Evolutionary conservation across 257 asterid genomes (phyloP).

Genomic region (Solanum chiquidenum): DNA sequence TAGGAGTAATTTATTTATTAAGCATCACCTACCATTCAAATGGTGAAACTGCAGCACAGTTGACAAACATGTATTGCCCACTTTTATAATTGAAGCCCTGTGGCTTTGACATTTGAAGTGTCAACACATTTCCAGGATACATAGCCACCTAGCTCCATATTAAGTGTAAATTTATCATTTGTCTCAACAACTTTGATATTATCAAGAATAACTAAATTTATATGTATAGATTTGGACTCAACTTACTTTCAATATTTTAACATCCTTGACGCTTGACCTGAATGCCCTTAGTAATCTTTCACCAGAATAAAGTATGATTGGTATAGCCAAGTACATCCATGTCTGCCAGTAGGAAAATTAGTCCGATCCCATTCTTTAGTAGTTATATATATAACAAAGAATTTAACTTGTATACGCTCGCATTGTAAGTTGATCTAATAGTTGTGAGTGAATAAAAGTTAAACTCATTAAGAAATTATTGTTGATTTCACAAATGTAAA

Average conservation of each 20-base stretch:
- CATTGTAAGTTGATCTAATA: neutral
- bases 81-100: slow-evolving; percentile 15
- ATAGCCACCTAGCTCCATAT: slow-evolving; percentile 6
- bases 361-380: neutral
- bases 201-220: neutral
- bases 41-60: slow-evolving; percentile 19
- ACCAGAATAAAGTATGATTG: slow-evolving; percentile 42
- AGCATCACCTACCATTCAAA: slow-evolving; percentile 8
- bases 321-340: slow-evolving; percentile 77
- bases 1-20: neutral
- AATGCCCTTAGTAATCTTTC: slow-evolving; percentile 62
- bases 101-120: slow-evolving; percentile 17
- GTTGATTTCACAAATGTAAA: neutral
- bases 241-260: slow-evolving; percentile 58
- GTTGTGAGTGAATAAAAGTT: neutral
- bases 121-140: slow-evolving; percentile 8
- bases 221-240: neutral
- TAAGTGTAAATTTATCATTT: neutral
- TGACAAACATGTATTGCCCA: slow-evolving; percentile 18
- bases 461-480: neutral
- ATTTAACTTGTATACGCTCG: neutral
- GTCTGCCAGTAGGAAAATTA: slow-evolving; percentile 31
- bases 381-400: neutral
- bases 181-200: neutral
- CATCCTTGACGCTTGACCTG: slow-evolving; percentile 64